A percentile compares a stretch with the other conserved stretches of the same genome.
Evolutionary conservation across 345 rosid genomes (phyloP).

Genomic region (Geranium rotundifolium): DNA sequence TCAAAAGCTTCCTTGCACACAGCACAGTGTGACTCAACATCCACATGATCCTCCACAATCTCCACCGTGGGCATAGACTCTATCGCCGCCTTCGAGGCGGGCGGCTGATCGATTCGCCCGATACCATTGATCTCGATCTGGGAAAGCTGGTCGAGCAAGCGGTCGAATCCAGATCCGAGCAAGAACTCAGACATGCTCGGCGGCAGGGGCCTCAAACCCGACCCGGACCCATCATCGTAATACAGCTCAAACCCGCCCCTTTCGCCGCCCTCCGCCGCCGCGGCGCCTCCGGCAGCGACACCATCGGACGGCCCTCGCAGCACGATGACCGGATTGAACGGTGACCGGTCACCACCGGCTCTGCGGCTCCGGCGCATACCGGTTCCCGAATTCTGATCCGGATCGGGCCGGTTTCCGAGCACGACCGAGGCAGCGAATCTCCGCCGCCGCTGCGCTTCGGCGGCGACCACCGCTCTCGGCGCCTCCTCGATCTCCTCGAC

Average conservation of each 20-base stretch:
- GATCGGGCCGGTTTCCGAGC: constrained; percentile 20
- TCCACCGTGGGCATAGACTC: constrained; percentile 64
- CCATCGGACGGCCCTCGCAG: constrained; percentile 49
- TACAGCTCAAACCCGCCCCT: constrained; percentile 52
- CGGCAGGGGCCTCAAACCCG: constrained; percentile 75
- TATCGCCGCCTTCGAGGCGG: constrained; percentile 80
- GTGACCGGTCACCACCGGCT: constrained; percentile 49
- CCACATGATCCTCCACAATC: constrained; percentile 27
- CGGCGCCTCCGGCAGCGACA: constrained; percentile 24
- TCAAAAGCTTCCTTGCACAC: constrained; percentile 77
- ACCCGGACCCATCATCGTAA: constrained; percentile 73
- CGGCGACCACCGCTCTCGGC: constrained; percentile 15
- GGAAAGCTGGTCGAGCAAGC: constrained; percentile 66
- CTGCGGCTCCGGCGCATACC: constrained; percentile 28
- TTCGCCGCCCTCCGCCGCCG: constrained; percentile 22
- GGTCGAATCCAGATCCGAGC: constrained; percentile 79
- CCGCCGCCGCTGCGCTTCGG: constrained; percentile 18
- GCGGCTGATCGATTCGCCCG: constrained; percentile 50
- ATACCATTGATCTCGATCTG: constrained; percentile 60
- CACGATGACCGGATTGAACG: constrained; percentile 71
- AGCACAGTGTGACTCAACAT: constrained; percentile 65
- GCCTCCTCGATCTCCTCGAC: constrained; percentile 51
- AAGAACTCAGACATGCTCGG: constrained; percentile 73
- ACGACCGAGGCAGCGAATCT: constrained; percentile 29
- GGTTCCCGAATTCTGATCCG: constrained; percentile 5